Conservation (phyloP, 805 yeast species). For the Wickerhamomyces queroliae region DNA sequence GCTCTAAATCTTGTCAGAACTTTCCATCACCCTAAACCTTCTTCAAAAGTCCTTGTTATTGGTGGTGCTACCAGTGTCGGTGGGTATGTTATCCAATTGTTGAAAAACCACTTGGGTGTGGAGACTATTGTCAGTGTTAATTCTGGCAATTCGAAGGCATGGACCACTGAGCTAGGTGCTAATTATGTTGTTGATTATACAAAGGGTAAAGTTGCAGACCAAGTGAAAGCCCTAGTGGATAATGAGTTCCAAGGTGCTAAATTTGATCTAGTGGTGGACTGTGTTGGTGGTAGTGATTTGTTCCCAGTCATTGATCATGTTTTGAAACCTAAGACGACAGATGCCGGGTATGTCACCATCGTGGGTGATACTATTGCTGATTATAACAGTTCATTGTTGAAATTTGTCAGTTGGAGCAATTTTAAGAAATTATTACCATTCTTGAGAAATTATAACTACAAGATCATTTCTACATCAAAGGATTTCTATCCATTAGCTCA, state of each 20-base stretch:
- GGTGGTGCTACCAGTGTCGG: slow-evolving; percentile 80
- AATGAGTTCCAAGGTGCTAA: slow-evolving; percentile 28
- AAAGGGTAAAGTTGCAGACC: slow-evolving; percentile 30
- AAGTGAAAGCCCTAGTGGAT: slow-evolving; percentile 18
- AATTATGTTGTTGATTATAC: slow-evolving; percentile 51
- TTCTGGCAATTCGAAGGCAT: slow-evolving; percentile 40
- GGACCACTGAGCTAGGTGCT: slow-evolving; percentile 49
- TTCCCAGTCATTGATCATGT: slow-evolving; percentile 34
- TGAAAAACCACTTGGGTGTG: slow-evolving; percentile 41
- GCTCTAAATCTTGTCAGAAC: slow-evolving; percentile 38
- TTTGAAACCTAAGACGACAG: slow-evolving; percentile 40
- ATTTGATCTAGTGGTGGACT: slow-evolving; percentile 61
- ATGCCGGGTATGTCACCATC: slow-evolving; percentile 46
- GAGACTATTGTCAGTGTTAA: slow-evolving; percentile 51
- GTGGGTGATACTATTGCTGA: slow-evolving; percentile 46
- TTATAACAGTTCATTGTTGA: slow-evolving; percentile 14
- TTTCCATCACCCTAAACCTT: slow-evolving; percentile 31
- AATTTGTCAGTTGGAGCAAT: slow-evolving; percentile 4
- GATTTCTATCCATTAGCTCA: slow-evolving; percentile 22
- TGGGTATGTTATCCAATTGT: slow-evolving; percentile 45
- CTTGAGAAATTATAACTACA: slow-evolving; percentile 23
- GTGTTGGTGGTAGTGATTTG: slow-evolving; percentile 53
- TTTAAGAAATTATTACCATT: slow-evolving; percentile 7
- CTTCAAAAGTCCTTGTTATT: slow-evolving; percentile 51
- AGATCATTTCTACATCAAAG: slow-evolving; percentile 7